These are phyloP conservation scores for Skeletonema costatum DNA, from an alignment of 108 stramenopile species.

Conservation along the genomic window DNA sequence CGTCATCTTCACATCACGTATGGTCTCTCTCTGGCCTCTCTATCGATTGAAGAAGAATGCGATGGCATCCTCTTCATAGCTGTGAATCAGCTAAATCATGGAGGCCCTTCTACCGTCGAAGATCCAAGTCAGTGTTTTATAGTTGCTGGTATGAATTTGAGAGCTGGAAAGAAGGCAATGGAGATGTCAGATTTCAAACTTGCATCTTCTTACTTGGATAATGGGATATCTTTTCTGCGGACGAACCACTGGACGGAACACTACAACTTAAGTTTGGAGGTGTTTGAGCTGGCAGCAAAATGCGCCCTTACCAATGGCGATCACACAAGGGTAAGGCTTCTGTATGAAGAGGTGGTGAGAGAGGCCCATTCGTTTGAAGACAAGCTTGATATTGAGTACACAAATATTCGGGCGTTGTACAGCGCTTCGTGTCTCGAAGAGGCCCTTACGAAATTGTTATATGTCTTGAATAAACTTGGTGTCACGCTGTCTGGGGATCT, in stretches of 20 bases:
- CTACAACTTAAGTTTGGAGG: not conserved
- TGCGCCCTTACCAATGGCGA: conserved; percentile 2
- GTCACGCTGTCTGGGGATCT: not conserved
- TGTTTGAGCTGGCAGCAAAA: not conserved
- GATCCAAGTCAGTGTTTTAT: not conserved
- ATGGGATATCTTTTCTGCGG: not conserved
- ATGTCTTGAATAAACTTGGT: not conserved
- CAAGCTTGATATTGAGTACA: not conserved
- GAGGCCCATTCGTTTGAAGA: conserved; percentile 11
- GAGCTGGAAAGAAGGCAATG: not conserved
- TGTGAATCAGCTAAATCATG: conserved; percentile 6
- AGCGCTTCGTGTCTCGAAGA: not conserved
- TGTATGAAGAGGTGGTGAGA: not conserved
- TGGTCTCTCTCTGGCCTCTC: conserved; percentile 4
- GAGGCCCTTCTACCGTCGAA: not conserved
- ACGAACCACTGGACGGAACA: not conserved
- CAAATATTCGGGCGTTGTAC: not conserved
- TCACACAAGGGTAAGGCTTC: not conserved
- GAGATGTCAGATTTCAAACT: not conserved
- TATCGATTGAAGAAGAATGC: not conserved
- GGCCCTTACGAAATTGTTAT: not conserved
- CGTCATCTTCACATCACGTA: conserved; percentile 5
- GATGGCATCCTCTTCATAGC: conserved; percentile 1
- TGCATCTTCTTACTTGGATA: not conserved
- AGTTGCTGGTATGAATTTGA: not conserved